These are phyloP conservation scores for Chalciporus sphaerocephalus DNA, from an alignment of 768 basidiomycete species.

Conservation along the genomic window DNA sequence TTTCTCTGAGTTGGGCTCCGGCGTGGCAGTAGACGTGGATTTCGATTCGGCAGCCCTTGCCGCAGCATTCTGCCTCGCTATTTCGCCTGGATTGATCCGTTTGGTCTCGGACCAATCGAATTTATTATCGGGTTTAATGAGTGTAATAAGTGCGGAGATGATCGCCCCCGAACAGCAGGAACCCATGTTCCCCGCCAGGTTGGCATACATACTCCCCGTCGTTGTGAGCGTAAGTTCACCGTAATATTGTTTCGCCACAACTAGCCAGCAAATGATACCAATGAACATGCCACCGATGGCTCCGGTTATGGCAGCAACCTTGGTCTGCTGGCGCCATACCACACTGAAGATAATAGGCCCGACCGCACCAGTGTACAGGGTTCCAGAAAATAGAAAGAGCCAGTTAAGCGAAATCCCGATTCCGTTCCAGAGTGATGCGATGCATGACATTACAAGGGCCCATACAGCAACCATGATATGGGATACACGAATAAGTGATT, in stretches of 20 bases:
- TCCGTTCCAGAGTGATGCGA: conserved; percentile 25
- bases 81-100: conserved; percentile 13
- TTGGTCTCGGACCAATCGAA: conserved; percentile 19
- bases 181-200: conserved; percentile 15
- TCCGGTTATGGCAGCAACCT: conserved; percentile 36
- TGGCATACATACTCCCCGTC: conserved; percentile 15
- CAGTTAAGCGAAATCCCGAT: conserved; percentile 22
- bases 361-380: conserved; percentile 32
- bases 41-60: neutral
- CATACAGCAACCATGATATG: conserved; percentile 25
- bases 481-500: conserved; percentile 21
- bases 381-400: conserved; percentile 19
- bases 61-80: conserved; percentile 2
- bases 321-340: conserved; percentile 36
- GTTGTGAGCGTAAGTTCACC: conserved; percentile 15
- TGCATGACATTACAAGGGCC: conserved; percentile 22
- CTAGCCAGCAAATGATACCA: conserved; percentile 47
- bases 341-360: conserved; percentile 17
- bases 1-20: conserved; percentile 7
- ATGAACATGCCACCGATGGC: conserved; percentile 39
- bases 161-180: conserved; percentile 15
- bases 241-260: conserved; percentile 21
- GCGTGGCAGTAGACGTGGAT: neutral
- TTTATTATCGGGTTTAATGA: conserved; percentile 17
- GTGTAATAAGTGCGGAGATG: conserved; percentile 13